phyloP scores from a whole-genome alignment of 345 rosid species.

The Pseudoturritis turrita region DNA sequence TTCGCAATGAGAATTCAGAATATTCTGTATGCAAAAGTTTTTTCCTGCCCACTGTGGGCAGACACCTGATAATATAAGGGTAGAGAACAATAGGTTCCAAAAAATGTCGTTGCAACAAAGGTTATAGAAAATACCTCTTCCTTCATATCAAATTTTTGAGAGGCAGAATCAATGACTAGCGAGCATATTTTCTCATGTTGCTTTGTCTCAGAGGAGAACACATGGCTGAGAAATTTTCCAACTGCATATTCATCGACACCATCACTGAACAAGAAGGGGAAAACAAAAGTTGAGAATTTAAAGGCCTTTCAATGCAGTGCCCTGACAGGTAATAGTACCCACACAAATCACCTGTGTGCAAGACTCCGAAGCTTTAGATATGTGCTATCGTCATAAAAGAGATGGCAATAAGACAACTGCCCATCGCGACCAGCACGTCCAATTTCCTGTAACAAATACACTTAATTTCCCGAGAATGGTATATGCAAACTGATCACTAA shows the following conservation, averaged over 20 bases:
- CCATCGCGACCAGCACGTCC: constrained; percentile 99
- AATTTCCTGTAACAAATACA: constrained; percentile 52
- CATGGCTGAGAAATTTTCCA: constrained; percentile 71
- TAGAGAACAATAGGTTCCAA: constrained; percentile 1
- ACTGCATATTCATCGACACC: constrained; percentile 92
- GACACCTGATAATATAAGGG: background rate
- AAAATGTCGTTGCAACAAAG: background rate
- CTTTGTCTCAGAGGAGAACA: constrained; percentile 47
- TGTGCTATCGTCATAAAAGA: constrained; percentile 66
- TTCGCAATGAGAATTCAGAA: constrained; percentile 4
- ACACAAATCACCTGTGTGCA: constrained; percentile 58
- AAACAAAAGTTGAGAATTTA: background rate
- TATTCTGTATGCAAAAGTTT: background rate
- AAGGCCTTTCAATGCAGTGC: constrained; percentile 2
- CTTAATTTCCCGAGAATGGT: constrained; percentile 19
- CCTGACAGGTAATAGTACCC: constrained; percentile 4
- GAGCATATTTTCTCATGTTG: constrained; percentile 53
- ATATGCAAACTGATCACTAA: constrained; percentile 7
- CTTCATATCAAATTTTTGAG: constrained; percentile 79
- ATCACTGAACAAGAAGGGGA: constrained; percentile 51
- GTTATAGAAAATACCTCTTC: constrained; percentile 62
- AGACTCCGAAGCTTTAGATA: constrained; percentile 92
- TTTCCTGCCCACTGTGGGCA: background rate
- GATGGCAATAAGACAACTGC: constrained; percentile 77
- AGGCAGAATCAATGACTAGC: constrained; percentile 66